Evolutionary conservation across 2,329 filamentous ascomycete species (phyloP), one percentile per base, ranked within the genome.

Genomic region (Colletotrichum sp.): DNA sequence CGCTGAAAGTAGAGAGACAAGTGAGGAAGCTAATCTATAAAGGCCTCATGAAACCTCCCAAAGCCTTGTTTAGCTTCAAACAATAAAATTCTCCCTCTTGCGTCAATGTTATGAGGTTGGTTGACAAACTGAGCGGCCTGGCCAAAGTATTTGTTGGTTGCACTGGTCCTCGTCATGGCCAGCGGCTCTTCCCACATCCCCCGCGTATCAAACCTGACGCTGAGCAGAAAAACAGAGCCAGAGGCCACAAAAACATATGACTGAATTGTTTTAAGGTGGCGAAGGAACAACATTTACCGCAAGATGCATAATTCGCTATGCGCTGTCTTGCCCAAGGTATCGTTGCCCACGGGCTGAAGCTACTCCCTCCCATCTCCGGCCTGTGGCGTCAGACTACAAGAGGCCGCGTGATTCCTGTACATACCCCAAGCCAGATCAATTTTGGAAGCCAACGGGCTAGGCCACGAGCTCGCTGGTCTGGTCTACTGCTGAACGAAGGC

Each of bases 141-240:
- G 6, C 6, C 1, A 47, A 13, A 47, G n/a, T 6, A 2, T 47
- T 21, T 47, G 18, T 21, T 7, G n/a, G 43, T 47, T 47, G 43
- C 43, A 21, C n/a, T 13, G n/a, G n/a, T 43, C 38, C 38, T 43
- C 11, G 1, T 47, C 6, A 47, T 13, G n/a, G 43, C 18, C 43
- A 47, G 43, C 0, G n/a, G 43, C n/a, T 47, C 1, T 47, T 21
- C 43, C 43, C 43, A 47, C 11, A 12, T 47, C 38, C 5, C 38
- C 18, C 38, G 18, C 38, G 43, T 47, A 21, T 21, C 21, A 12
- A 47, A 47, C 43, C 43, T 47, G n/a, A 47, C 6, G 0, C 43
- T 1, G 6, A 47, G n/a, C n/a, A 47, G 43, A 21, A 0, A 1
- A 47, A 0, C n/a, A 21, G 43, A 13, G 43, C 11, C 43, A 0